Evolutionary conservation across 306 rosid species (phyloP).

Genomic region (Fagus sylvatica): DNA sequence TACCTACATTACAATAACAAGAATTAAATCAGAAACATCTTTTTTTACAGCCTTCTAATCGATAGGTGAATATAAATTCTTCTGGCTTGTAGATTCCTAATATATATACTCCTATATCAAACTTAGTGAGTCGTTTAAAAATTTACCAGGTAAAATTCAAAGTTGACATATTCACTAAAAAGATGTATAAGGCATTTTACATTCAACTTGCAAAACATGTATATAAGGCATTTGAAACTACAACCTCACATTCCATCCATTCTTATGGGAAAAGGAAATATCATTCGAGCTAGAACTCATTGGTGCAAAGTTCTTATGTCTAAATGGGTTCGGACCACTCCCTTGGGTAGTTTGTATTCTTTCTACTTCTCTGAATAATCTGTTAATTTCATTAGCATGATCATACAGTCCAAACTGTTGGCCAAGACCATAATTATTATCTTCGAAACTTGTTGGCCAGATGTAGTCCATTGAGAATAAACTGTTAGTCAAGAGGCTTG

Average conservation of each 20-base stretch:
- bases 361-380: neutral
- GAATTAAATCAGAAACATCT: slow-evolving; percentile 17
- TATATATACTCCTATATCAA: neutral
- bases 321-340: neutral
- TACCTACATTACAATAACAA: slow-evolving; percentile 60
- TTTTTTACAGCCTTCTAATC: neutral
- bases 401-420: neutral
- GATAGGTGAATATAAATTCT: neutral
- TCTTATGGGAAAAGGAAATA: no score
- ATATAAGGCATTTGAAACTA: no score
- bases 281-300: no score
- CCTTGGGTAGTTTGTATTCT: neutral
- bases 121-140: neutral
- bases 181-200: neutral
- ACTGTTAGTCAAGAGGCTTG: no score
- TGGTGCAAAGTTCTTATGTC: neutral
- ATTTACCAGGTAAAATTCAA: neutral
- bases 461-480: neutral
- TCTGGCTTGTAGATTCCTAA: neutral
- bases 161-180: neutral
- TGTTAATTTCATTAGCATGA: neutral
- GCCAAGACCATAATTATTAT: neutral
- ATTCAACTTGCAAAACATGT: neutral
- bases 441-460: neutral
- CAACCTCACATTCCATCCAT: no score